phyloP scores from a whole-genome alignment of 805 yeast genomes.

The Candida sphagnicola region DNA sequence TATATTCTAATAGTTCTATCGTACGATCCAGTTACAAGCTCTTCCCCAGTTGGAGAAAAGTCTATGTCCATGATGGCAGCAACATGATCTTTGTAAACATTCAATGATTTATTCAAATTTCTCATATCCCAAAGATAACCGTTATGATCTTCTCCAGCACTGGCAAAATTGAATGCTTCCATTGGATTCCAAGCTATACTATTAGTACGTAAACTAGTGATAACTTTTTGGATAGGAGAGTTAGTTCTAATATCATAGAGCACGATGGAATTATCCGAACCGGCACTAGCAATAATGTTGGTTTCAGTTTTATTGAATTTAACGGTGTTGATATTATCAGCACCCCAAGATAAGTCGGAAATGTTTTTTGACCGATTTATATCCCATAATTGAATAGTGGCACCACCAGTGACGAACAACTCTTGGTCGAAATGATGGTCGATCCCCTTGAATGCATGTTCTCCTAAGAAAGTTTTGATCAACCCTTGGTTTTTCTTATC shows the following conservation, averaged over 20 bases:
- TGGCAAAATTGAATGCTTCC: constrained; percentile 92
- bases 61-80: constrained; percentile 94
- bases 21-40: constrained; percentile 90
- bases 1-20: constrained; percentile 88
- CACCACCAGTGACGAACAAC: constrained; percentile 89
- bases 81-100: constrained; percentile 92
- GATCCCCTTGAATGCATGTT: constrained; percentile 75
- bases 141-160: constrained; percentile 93
- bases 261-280: constrained; percentile 83
- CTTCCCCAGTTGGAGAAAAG: constrained; percentile 96
- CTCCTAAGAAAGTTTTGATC: constrained; percentile 76
- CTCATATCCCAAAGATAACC: constrained; percentile 96
- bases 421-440: constrained; percentile 80
- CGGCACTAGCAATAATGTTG: constrained; percentile 78
- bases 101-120: constrained; percentile 73
- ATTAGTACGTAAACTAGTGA: constrained; percentile 78
- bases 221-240: constrained; percentile 88
- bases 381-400: constrained; percentile 90
- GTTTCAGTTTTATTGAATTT: constrained; percentile 89
- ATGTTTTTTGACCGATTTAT: constrained; percentile 71
- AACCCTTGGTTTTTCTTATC: constrained; percentile 46
- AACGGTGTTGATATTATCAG: constrained; percentile 81
- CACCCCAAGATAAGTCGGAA: constrained; percentile 89
- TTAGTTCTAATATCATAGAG: constrained; percentile 87
- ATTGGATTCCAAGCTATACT: constrained; percentile 95